Evolutionary conservation across 179 eudicot species (phyloP), one percentile per base, ranked within the genome.

Genomic region (Silene noctiflora): DNA sequence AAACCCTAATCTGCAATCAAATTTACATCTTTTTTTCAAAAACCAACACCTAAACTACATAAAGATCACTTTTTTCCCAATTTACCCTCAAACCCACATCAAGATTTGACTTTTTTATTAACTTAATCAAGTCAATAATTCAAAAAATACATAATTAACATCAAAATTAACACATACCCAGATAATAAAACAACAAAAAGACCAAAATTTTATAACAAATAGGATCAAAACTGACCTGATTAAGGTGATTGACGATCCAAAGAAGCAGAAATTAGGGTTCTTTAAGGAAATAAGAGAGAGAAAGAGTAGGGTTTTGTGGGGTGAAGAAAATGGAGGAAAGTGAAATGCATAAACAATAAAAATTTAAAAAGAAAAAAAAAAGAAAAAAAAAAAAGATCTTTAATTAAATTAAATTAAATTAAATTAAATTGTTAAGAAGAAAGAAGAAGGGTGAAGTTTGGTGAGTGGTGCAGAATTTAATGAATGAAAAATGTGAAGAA

Each of bases 261-360:
- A 25, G 67, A 29, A 68, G 69, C 66, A 72, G 75, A 77, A 24
- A 33, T 74, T 25, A 1, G 65, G 29, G 29, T 65, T 17, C 31
- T 67, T 75, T 62, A 51, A 60, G 69, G 69, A 20, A 80, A 27
- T 71, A 31, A 9, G 46, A 56, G 24, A 59, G 42, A 60, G 61
- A 71, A 33, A 72, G 75, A 33, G 74, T 80, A 81, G 84, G 87
- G 84, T 79, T 84, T 55, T 33, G 78, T 9, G 29, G 55, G 67
- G 67, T 33, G 64, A 20, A 17, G 65, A 62, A 64, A 71, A 63
- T 21, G 22, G 75, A 25, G 22, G 64, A 78, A 46, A 17, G 39
- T 8, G 24, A 5, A 75, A 58, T 29, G 55, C 61, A 72, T 46
- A 14, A 42, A 42, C 48, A 74, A 25, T 74, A 29, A 51, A 58